phyloP scores from a whole-genome alignment of 306 rosid species.

The Lotus japonicus region DNA sequence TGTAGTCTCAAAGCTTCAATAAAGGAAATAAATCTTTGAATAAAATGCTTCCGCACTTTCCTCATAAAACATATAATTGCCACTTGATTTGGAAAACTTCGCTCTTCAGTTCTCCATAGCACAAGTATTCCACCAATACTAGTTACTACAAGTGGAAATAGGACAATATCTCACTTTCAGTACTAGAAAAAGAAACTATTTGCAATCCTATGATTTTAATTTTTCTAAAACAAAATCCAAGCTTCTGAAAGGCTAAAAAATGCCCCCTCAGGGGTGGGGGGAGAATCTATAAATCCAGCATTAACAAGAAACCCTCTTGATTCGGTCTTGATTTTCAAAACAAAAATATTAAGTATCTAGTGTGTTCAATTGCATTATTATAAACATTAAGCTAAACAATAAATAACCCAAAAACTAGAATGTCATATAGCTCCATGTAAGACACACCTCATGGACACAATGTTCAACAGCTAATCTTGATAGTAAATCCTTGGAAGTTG shows the following conservation, averaged over 20 bases:
- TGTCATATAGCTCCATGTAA: not conserved
- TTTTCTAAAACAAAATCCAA: not conserved
- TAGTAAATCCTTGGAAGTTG: slow-evolving; percentile 66
- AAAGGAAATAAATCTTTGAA: not conserved
- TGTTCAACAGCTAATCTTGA: slow-evolving; percentile 82
- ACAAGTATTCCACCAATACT: not conserved
- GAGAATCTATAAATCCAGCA: not conserved
- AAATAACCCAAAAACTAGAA: not conserved
- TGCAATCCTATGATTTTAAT: not conserved
- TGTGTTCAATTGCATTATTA: not conserved
- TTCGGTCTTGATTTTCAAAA: slow-evolving; percentile 1
- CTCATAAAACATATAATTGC: not conserved
- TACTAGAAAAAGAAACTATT: not conserved
- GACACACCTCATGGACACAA: slow-evolving; percentile 79
- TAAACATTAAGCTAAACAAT: slow-evolving; percentile 11
- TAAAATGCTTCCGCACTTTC: not conserved
- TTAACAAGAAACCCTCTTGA: not conserved
- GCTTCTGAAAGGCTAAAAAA: not conserved
- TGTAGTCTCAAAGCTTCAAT: not conserved
- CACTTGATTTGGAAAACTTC: not conserved
- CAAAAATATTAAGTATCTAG: no score
- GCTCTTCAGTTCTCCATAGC: not conserved
- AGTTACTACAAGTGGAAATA: not conserved
- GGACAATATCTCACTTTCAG: slow-evolving; percentile 11
- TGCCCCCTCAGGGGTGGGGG: no score